Conservation (phyloP, 352 stramenopile genomes). For the Phytophthora sansomeana region DNA sequence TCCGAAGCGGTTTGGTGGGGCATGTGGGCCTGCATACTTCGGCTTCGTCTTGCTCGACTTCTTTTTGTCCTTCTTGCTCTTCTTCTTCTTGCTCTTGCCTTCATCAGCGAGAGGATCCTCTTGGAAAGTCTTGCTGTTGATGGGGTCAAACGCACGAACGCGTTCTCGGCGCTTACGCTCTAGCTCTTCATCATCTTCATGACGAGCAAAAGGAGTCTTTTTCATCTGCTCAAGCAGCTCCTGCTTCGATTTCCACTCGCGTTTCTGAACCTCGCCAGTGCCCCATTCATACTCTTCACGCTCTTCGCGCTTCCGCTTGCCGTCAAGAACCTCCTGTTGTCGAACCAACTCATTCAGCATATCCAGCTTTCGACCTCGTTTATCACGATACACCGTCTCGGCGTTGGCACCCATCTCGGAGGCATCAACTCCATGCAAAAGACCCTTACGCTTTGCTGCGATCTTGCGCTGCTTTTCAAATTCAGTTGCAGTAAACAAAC, state of each 20-base stretch:
- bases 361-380: slow-evolving; percentile 83
- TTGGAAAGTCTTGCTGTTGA: slow-evolving; percentile 80
- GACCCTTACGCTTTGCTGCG: slow-evolving; percentile 60
- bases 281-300: slow-evolving; percentile 87
- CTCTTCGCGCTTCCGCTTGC: slow-evolving; percentile 79
- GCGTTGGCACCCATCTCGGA: slow-evolving; percentile 79
- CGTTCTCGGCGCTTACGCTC: slow-evolving; percentile 65
- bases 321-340: slow-evolving; percentile 81
- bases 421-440: slow-evolving; percentile 55
- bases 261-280: slow-evolving; percentile 84
- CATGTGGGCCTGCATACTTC: slow-evolving; percentile 76
- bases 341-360: slow-evolving; percentile 88
- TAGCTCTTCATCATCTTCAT: slow-evolving; percentile 77
- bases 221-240: slow-evolving; percentile 76
- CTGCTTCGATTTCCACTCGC: slow-evolving; percentile 63
- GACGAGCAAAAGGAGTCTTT: slow-evolving; percentile 65
- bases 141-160: slow-evolving; percentile 78
- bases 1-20: slow-evolving; percentile 85
- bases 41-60: slow-evolving; percentile 48
- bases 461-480: slow-evolving; percentile 70
- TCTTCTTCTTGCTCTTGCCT: slow-evolving; percentile 42
- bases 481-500: slow-evolving; percentile 74
- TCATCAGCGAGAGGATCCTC: slow-evolving; percentile 52
- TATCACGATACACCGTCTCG: slow-evolving; percentile 88
- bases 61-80: slow-evolving; percentile 57